A percentile compares a stretch with the other conserved stretches of the same genome.
Conservation (phyloP, 1,284 basidiomycete species). For the Puccinia triticina region DNA sequence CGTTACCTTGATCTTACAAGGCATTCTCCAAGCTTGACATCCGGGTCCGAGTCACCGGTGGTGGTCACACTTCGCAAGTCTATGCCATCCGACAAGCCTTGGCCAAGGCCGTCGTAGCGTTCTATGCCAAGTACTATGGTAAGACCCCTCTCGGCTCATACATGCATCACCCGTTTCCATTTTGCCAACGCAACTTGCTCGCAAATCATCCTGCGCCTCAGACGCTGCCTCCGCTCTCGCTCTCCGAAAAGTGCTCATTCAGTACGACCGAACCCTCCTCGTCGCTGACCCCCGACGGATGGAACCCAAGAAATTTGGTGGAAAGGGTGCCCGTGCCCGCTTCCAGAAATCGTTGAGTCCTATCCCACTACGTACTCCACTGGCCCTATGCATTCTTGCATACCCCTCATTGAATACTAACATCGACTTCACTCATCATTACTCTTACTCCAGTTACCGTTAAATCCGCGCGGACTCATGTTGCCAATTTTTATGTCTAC, state of each 20-base stretch:
- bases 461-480: neutral
- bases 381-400: neutral
- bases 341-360: slow-evolving; percentile 59
- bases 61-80: slow-evolving; percentile 98
- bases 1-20: slow-evolving; percentile 67
- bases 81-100: slow-evolving; percentile 99
- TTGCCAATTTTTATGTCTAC: too few relatives aligned
- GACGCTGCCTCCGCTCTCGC: slow-evolving; percentile 96
- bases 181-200: slow-evolving; percentile 11
- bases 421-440: neutral
- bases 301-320: slow-evolving; percentile 89
- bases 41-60: slow-evolving; percentile 96
- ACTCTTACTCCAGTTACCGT: neutral
- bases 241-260: slow-evolving; percentile 92
- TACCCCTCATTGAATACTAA: neutral
- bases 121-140: slow-evolving; percentile 60
- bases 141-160: slow-evolving; percentile 54
- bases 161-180: neutral
- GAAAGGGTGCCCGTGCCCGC: slow-evolving; percentile 60
- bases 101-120: slow-evolving; percentile 95
- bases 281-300: slow-evolving; percentile 97
- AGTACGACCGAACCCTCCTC: slow-evolving; percentile 90
- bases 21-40: slow-evolving; percentile 82
- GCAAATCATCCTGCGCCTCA: slow-evolving; percentile 70
- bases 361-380: neutral